A percentile compares a stretch with the other conserved stretches of the same genome.
Conservation (phyloP, 257 asterid species). For the Forsythia suspensa region DNA sequence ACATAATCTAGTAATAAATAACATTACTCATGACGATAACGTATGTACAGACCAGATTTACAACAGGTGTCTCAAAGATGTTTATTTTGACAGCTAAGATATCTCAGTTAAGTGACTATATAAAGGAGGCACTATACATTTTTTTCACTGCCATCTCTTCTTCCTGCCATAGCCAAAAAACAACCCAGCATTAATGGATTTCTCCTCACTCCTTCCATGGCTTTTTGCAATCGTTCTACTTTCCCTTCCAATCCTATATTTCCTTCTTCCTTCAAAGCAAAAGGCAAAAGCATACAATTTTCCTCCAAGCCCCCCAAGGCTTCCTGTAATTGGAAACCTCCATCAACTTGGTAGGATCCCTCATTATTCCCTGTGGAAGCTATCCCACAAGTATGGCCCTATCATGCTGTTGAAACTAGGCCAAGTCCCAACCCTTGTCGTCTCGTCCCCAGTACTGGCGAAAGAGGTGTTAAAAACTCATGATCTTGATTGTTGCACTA, state of each 20-base stretch:
- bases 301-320: constrained; percentile 22
- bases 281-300: background rate
- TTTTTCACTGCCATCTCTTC: background rate
- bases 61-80: too few species aligned
- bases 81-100: too few species aligned
- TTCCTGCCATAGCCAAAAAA: background rate
- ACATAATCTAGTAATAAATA: too few species aligned
- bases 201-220: constrained; percentile 7
- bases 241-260: background rate
- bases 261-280: background rate
- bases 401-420: constrained; percentile 22
- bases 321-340: constrained; percentile 25
- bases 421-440: constrained; percentile 15
- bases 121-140: background rate
- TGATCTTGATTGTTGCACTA: constrained; percentile 10
- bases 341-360: constrained; percentile 12
- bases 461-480: constrained; percentile 14
- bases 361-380: constrained; percentile 6
- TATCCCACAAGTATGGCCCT: constrained; percentile 18
- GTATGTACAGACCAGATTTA: too few species aligned
- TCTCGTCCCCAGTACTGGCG: constrained; percentile 21
- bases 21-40: too few species aligned
- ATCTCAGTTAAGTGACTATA: too few species aligned
- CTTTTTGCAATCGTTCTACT: background rate
- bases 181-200: background rate